Conservation (phyloP, 1,284 basidiomycete species). For the Cutaneotrichosporon mucoides region DNA sequence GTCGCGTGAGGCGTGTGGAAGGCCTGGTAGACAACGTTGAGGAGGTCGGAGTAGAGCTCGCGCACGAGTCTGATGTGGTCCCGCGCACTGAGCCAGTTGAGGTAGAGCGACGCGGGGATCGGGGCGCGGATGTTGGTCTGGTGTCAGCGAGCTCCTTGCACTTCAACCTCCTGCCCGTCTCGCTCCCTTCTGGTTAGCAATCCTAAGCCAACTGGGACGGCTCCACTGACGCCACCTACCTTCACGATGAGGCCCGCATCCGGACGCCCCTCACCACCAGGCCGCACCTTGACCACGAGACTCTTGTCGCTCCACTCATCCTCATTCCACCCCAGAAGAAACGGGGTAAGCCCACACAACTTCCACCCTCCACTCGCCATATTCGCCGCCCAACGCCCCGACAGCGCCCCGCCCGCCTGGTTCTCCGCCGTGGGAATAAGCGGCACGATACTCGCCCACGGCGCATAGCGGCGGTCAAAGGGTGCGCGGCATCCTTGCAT, state of each 20-base stretch:
- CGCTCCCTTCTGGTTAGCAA: too few species aligned
- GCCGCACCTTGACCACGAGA: conserved; percentile 2
- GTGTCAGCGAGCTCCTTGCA: not conserved
- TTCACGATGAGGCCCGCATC: conserved; percentile 3
- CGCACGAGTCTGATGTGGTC: not conserved
- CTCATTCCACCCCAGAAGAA: conserved; percentile 3
- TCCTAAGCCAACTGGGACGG: not conserved
- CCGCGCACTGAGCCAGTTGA: not conserved
- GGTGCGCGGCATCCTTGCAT: not conserved
- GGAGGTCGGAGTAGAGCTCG: conserved; percentile 7
- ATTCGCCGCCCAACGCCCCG: conserved; percentile 1
- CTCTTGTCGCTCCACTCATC: conserved; percentile 2
- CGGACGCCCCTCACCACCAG: not conserved
- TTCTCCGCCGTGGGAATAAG: not conserved
- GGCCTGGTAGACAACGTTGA: conserved; percentile 5
- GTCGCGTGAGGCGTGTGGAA: conserved; percentile 2
- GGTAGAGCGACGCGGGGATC: not conserved
- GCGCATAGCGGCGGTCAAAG: not conserved
- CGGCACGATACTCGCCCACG: conserved; percentile 2
- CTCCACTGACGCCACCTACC: conserved; percentile 1
- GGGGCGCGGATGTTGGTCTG: conserved; percentile 9
- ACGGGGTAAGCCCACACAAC: conserved; percentile 3
- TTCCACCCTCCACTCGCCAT: conserved; percentile 3
- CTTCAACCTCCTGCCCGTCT: not conserved
- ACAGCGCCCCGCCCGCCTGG: not conserved